A percentile compares a stretch with the other conserved stretches of the same genome.
phyloP scores from a whole-genome alignment of 805 yeast genomes.

The Isabelozyma gotoi region DNA sequence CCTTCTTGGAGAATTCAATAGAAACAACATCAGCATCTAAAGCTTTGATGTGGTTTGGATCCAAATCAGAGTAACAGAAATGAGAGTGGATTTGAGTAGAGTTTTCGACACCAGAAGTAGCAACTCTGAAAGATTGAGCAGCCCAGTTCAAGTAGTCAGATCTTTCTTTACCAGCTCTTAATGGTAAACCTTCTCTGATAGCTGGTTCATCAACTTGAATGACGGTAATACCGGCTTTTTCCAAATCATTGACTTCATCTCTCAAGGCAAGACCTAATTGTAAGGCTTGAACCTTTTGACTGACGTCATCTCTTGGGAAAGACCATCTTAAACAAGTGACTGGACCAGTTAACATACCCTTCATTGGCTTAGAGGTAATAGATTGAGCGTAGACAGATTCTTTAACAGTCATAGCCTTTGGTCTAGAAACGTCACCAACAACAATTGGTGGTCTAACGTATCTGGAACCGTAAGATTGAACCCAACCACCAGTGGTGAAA shows the following conservation, averaged over 20 bases:
- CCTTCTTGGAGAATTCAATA: conserved; percentile 99
- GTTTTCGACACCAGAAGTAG: conserved; percentile 96
- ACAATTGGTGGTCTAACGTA: conserved; percentile 99
- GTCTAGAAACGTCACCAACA: conserved; percentile 99
- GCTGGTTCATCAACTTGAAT: conserved; percentile 99
- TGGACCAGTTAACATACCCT: conserved; percentile 99
- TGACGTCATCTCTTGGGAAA: conserved; percentile 98
- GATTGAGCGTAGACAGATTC: conserved; percentile 99
- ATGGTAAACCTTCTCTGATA: conserved; percentile 99
- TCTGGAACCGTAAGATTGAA: conserved; percentile 99
- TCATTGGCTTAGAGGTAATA: conserved; percentile 91
- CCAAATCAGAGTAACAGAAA: conserved; percentile 99
- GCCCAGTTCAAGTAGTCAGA: conserved; percentile 97
- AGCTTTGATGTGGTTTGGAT: conserved; percentile 99
- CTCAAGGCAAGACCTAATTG: conserved; percentile 97
- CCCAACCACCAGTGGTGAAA: conserved; percentile 99
- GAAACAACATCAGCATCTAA: conserved; percentile 99
- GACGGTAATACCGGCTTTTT: conserved; percentile 96
- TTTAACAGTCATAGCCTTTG: conserved; percentile 97
- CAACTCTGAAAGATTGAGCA: conserved; percentile 98
- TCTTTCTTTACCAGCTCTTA: conserved; percentile 97
- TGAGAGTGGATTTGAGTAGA: conserved; percentile 98
- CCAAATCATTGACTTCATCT: conserved; percentile 98
- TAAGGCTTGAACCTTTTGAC: conserved; percentile 89
- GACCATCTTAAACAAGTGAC: conserved; percentile 99